Evolutionary conservation across 2,329 filamentous ascomycete species (phyloP).

Genomic region (Scytalidium lignicola): DNA sequence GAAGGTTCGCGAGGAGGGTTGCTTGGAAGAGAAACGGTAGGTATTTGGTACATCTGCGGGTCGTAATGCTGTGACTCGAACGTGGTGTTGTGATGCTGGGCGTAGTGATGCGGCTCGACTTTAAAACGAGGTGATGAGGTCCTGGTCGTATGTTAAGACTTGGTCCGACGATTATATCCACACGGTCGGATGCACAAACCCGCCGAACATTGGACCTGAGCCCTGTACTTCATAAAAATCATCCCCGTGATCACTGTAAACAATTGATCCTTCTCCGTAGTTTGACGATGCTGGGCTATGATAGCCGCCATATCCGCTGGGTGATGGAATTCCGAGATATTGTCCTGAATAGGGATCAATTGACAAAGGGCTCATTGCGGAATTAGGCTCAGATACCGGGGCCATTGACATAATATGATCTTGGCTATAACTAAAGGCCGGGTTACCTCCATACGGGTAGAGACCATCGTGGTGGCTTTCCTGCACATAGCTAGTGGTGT

Average conservation of each 20-base stretch:
- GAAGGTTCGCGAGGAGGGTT: constrained; percentile 20
- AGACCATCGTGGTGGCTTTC: constrained; percentile 34
- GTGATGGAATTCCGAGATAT: constrained; percentile 60
- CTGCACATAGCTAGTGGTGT: constrained; percentile 49
- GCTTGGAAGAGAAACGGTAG: constrained; percentile 15
- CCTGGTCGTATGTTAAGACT: constrained; percentile 30
- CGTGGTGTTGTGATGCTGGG: constrained; percentile 14
- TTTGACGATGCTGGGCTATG: constrained; percentile 59
- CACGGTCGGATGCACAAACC: constrained; percentile 31
- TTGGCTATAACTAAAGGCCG: constrained; percentile 58
- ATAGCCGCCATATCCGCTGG: constrained; percentile 46
- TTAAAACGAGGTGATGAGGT: constrained; percentile 21
- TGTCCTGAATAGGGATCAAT: constrained; percentile 50
- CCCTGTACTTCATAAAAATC: constrained; percentile 29
- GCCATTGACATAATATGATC: constrained; percentile 55
- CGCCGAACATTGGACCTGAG: constrained; percentile 26
- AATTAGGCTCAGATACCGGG: constrained; percentile 40
- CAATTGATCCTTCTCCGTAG: constrained; percentile 54
- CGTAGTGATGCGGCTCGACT: constrained; percentile 16
- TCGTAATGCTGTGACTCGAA: constrained; percentile 18
- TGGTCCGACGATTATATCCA: constrained; percentile 29
- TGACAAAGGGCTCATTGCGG: constrained; percentile 48
- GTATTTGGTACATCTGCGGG: constrained; percentile 13
- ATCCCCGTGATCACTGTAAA: constrained; percentile 59
- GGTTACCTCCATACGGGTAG: constrained; percentile 52